Base-by-base conservation (phyloP, 495 filamentous ascomycete species). In the Hypoxylon lienhwacheense region DNA sequence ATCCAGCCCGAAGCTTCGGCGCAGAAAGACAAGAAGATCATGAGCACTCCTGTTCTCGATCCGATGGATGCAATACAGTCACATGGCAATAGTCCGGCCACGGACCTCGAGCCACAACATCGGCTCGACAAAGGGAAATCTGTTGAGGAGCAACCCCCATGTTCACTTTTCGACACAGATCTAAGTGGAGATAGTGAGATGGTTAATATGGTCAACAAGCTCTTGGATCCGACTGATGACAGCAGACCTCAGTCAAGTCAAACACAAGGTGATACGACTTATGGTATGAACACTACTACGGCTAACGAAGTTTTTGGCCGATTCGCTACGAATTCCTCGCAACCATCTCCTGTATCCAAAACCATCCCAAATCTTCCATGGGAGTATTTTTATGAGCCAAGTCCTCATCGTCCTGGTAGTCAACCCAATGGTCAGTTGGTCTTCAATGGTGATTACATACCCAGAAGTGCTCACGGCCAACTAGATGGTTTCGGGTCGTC, bases 281-380 rank as follows among this genome's bases (percentile, higher is more conserved):
- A 73, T 24, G 73, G 71, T 8, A 75, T 75, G 70, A 64, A 67
- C 42, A 72, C 73, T 2, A 50, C 62, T 15, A 71, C 63, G 6
- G 66, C 71, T 6, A 63, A 67, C 10, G 68, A 73, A 22, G 61
- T 69, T 2, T 70, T 70, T 40, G 69, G 64, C 15, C 57, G 36
- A 36, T 35, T 55, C 40, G 57, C 35, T 1, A 39, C 51, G 1
- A 52, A 58, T 29, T 59, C 55, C 11, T 40, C 60, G 7, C 67
- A 73, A 5, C 68, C 66, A 5, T 74, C 74, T 10, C 66, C 72
- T 6, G 68, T 48, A 2, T 62, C 63, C 0, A 76, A 72, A 52
- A 16, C 66, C 4, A 72, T 74, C 10, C 72, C 71, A 2, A 70
- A 49, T 17, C 63, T 77, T 24, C 73, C 74, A 14, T 77, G 74